Evolutionary conservation across 2,329 filamentous ascomycete genomes (phyloP), one percentile per base, ranked within the genome.

Genomic region (Lasiodiplodia citricola): DNA sequence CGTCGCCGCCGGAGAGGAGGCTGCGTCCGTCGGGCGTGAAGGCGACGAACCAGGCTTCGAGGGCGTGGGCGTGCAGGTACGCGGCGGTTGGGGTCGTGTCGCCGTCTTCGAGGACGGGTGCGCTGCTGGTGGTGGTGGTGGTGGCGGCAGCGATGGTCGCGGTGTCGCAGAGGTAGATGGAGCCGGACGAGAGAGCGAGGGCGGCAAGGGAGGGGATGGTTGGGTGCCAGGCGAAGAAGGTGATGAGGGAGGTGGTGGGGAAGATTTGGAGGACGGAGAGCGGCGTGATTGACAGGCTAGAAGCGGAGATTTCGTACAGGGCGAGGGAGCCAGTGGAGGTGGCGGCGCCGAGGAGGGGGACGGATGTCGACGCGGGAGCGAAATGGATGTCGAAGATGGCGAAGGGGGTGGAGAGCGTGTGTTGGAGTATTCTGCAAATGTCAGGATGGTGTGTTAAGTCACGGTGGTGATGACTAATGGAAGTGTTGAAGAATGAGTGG

Each of bases 321-420:
- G 86, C 86, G 14, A 96, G 80, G 0, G 86, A 85, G 0, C 91
- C 92, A 0, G 91, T 92, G 70, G 93, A 97, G 1, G 92, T 92
- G 10, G 93, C 92, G 3, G 91, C 88, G 11, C 89, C 93, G 66
- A 97, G 85, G 3, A 91, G 80, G 37, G 84, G 62, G 79, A 81
- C 66, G 14, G 54, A 6, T 37, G 2, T 70, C 63, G 60, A 83
- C 77, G 64, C 75, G 1, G 87, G 88, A 70, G 90, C 88, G 78
- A 97, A 98, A 73, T 94, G 92, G 37, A 97, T 83, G 77, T 97
- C 94, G 66, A 97, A 86, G 35, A 97, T 86, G 6, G 93, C 94
- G 65, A 90, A 93, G 4, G 89, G 86, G 25, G 92, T 88, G 5
- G 82, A 75, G 90, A 74, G 68, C 86, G 82, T 2, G 78, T 78